Evolutionary conservation across 495 filamentous ascomycete species (phyloP), one percentile per base, ranked within the genome.

Genomic region (Cairneyella variabilis): DNA sequence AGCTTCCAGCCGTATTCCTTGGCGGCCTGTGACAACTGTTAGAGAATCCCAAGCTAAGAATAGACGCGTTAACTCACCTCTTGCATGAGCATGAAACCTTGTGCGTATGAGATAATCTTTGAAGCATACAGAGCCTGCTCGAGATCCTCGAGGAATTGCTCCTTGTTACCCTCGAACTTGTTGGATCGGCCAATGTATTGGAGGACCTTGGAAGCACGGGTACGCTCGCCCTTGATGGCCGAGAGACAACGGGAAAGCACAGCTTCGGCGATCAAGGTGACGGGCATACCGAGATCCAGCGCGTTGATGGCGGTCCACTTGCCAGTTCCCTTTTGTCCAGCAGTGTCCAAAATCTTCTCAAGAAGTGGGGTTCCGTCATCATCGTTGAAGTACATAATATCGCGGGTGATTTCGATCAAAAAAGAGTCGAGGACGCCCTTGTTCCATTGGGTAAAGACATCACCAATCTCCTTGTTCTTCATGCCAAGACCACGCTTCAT

Each of bases 241-340:
- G 88, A 92, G 69, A 98, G 67, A 78, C 93, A 98, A 60, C 93
- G 87, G 56, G 92, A 83, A 67, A 97, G 91, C 58, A 98, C 93
- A 60, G 93, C 85, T 78, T 98, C 93, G 53, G 93, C 93, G 56
- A 98, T 98, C 59, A 98, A 76, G 52, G 93, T 97, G 61, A 98
- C 93, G 63, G 93, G 93, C 92, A 97, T 97, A 61, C 93, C 93
- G 45, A 98, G 85, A 71, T 98, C 93, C 51, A 98, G 83, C 53
- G 93, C 92, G 70, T 98, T 98, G 76, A 98, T 92, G 58, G 95
- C 95, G 54, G 93, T 98, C 93, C 93, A 98, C 78, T 98, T 98
- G 72, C 93, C 93, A 61, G 93, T 98, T 75, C 93, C 93, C 80
- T 98, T 98, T 81, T 98, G 93, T 60, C 93, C 93, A 63, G 93